A percentile compares a stretch with the other conserved stretches of the same genome.
phyloP scores from a whole-genome alignment of 75 land plant genomes.

The Cupressus sempervirens region DNA sequence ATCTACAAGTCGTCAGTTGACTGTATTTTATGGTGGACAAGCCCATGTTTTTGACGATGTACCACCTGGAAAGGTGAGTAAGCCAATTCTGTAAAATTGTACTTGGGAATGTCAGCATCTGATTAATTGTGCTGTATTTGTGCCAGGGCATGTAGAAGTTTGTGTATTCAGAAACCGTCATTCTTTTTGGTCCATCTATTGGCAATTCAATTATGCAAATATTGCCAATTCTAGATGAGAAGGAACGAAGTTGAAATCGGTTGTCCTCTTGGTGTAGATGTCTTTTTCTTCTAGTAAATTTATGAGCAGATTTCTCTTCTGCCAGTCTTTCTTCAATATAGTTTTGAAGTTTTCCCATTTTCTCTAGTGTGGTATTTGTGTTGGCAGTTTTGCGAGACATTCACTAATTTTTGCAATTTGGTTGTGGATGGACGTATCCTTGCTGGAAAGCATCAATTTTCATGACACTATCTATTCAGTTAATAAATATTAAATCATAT shows the following conservation, averaged over 20 bases:
- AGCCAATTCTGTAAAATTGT: background rate
- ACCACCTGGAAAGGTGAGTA: constrained; percentile 38
- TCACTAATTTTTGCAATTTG: background rate
- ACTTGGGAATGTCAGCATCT: constrained; percentile 4
- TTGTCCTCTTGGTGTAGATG: background rate
- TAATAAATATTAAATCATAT: background rate
- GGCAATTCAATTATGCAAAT: background rate
- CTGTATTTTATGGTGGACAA: constrained; percentile 47
- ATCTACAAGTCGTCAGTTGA: constrained; percentile 39
- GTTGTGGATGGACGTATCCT: background rate
- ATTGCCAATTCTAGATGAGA: background rate
- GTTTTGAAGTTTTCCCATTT: background rate
- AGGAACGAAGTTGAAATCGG: background rate
- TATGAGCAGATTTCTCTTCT: background rate
- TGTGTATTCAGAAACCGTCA: background rate
- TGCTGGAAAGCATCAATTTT: background rate
- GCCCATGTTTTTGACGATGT: constrained; percentile 54
- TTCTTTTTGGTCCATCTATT: background rate
- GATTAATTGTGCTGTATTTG: background rate
- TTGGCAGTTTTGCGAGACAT: background rate
- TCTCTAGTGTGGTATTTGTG: background rate
- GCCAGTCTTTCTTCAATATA: background rate
- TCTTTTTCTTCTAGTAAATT: background rate
- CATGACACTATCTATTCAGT: background rate
- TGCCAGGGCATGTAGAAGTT: background rate